Evolutionary conservation across 495 filamentous ascomycete species (phyloP), one percentile per base, ranked within the genome.

Genomic region (Penicillium goetzii): DNA sequence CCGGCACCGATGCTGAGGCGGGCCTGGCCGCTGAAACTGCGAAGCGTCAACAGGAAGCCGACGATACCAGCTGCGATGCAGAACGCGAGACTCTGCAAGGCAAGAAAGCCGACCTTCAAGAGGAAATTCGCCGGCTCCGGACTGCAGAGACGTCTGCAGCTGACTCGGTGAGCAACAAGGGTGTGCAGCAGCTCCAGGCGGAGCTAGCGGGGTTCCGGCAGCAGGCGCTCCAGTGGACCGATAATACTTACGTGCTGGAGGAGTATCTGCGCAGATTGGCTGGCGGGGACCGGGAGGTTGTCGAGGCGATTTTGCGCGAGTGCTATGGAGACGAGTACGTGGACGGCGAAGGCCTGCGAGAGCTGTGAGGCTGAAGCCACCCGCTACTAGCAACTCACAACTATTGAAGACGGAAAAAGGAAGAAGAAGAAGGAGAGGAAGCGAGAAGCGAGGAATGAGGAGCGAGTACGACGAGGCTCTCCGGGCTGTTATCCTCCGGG

Each of bases 181-280:
- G 85, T 41, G 74, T 87, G 41, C 71, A 80, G 66, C 76, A 77
- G 56, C 83, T 83, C 69, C 75, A 71, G 64, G 73, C 78, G 57
- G 86, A 88, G 64, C 74, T 77, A 25, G 74, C 71, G 63, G 71
- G 65, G 54, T 81, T 81, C 58, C 81, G 72, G 69, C 61, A 68
- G 21, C 78, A 80, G 69, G 81, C 85, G 17, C 76, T 82, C 43
- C 74, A 77, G 59, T 86, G 81, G 79, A 85, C 86, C 50, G 87
- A 91, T 51, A 89, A 90, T 60, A 84, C 90, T 60, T 84, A 85
- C 65, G 71, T 81, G 23, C 74, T 91, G 71, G 90, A 91, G 64
- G 79, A 80, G 25, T 89, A 85, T 69, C 60, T 90, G 53, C 75
- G 74, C 56, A 79, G 81, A 26, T 60, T 84, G 60, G 76, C 76